Evolutionary conservation across 768 basidiomycete species (phyloP), one percentile per base, ranked within the genome.

Genomic region (Nidularia sp.): DNA sequence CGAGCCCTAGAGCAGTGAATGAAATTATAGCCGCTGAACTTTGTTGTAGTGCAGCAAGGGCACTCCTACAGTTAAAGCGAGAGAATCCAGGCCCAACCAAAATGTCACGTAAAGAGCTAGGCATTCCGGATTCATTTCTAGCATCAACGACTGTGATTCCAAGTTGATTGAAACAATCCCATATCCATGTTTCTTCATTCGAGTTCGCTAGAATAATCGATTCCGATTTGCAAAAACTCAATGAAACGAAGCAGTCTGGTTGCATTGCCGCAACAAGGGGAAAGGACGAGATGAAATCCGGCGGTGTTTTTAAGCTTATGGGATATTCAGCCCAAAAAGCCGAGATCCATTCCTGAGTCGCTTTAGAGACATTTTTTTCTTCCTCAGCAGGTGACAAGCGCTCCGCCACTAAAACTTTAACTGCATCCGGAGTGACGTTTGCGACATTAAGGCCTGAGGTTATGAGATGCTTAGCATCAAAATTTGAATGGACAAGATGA

Each of bases 301-400:
- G 65, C 25, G 52, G 43, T 15, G 54, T 58, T 15, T 74, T 60
- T 0, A 54, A 48, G 1, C 58, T 36, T 41, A 60, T 57, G 9
- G 59, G 57, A 45, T 73, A 69, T 1, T 75, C 2, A 52, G 54
- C 1, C 60, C 67, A 44, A 69, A 68, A 0, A 53, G 15, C 15
- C 2, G 39, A 41, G 15, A 41, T 41, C 39, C 39, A 41, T 41
- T 41, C 39, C 39, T 41, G 39, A 29, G 25, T 41, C 15, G 3
- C 39, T 5, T 10, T 41, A 15, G 12, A 15, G 39, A 15, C 10
- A 15, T 41, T 41, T 15, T 15, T 12, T 5, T 41, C 15, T 15
- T 41, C 39, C 10, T 5, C 5, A 5, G 39, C 39, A 10, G 39
- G 12, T 12, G 10, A 10, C 15, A 41, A 15, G 39, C 15, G 5